Conservation (phyloP, 371 early-diverging fungal species). For the Syncephalastrum racemosum region DNA sequence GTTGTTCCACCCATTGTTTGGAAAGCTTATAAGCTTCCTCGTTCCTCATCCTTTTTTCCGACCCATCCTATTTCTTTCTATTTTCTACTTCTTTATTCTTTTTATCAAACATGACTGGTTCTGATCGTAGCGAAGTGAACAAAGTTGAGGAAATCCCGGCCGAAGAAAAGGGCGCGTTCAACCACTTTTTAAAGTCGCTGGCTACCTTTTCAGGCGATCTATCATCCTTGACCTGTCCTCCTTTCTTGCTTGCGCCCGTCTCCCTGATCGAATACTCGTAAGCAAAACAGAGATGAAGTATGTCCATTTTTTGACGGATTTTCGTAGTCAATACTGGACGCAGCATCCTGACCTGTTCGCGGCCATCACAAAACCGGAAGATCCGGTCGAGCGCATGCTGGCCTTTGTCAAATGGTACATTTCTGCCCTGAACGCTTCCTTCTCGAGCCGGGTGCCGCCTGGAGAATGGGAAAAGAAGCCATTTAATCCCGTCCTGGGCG, state of each 20-base stretch:
- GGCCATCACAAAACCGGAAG: slow-evolving; percentile 55
- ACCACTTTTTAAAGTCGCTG: slow-evolving; percentile 56
- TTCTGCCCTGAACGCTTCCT: slow-evolving; percentile 75
- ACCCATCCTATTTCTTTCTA: too few species aligned
- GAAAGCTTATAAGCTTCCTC: too few species aligned
- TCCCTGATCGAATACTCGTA: slow-evolving; percentile 69
- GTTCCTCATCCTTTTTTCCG: too few species aligned
- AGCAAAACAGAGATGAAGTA: slow-evolving; percentile 2
- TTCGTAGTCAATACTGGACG: slow-evolving; percentile 65
- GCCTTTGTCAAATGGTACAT: slow-evolving; percentile 75
- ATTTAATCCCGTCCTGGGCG: slow-evolving; percentile 79
- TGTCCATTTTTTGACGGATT: neutral
- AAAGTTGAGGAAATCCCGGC: slow-evolving; percentile 39
- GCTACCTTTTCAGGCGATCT: slow-evolving; percentile 71
- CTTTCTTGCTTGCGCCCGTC: slow-evolving; percentile 62
- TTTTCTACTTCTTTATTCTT: too few species aligned
- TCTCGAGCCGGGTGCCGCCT: slow-evolving; percentile 39
- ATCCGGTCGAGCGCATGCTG: slow-evolving; percentile 63
- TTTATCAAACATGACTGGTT: too few species aligned
- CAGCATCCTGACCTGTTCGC: slow-evolving; percentile 71
- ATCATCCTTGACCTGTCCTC: slow-evolving; percentile 64
- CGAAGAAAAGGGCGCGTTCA: slow-evolving; percentile 55
- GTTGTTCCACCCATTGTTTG: too few species aligned
- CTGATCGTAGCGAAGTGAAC: slow-evolving; percentile 10
- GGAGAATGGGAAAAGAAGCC: slow-evolving; percentile 76